These are phyloP conservation scores for Metschnikowia sp. DNA, from an alignment of 805 yeast genomes.

Conservation along the genomic window DNA sequence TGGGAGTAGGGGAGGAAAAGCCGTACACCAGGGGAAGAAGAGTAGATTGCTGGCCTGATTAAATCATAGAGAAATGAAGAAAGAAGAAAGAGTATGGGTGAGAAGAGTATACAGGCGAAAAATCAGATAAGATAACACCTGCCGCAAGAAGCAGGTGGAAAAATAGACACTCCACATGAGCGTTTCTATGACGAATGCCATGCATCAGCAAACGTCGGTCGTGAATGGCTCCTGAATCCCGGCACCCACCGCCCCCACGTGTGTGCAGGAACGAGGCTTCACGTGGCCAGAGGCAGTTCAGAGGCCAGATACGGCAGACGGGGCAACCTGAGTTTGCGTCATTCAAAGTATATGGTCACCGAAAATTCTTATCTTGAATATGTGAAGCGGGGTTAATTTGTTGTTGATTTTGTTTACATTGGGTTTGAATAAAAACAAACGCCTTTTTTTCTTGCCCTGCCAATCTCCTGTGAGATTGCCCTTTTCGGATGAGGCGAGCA, in stretches of 20 bases:
- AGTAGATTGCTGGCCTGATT: neutral
- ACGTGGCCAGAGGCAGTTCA: neutral
- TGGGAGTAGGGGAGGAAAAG: neutral
- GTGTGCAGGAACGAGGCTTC: conserved; percentile 2
- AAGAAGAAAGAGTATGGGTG: neutral
- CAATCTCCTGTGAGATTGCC: neutral
- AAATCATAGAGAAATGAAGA: neutral
- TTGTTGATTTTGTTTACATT: too few relatives aligned
- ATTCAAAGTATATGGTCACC: too few relatives aligned
- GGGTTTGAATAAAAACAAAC: neutral
- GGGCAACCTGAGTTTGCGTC: neutral
- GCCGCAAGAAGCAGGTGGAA: neutral
- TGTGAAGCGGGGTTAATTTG: too few relatives aligned
- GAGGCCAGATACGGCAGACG: neutral
- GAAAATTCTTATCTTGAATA: too few relatives aligned
- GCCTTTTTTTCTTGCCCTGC: neutral
- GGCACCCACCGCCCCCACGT: neutral
- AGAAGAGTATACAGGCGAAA: neutral
- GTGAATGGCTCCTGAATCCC: neutral
- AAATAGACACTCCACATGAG: neutral
- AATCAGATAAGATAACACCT: neutral
- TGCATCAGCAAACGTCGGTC: conserved; percentile 3
- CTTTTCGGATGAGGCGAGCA: neutral
- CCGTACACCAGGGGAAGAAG: conserved; percentile 2
- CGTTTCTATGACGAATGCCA: conserved; percentile 1